phyloP scores from a whole-genome alignment of 2,329 filamentous ascomycete species.

The Neopestalotiopsis clavispora region DNA sequence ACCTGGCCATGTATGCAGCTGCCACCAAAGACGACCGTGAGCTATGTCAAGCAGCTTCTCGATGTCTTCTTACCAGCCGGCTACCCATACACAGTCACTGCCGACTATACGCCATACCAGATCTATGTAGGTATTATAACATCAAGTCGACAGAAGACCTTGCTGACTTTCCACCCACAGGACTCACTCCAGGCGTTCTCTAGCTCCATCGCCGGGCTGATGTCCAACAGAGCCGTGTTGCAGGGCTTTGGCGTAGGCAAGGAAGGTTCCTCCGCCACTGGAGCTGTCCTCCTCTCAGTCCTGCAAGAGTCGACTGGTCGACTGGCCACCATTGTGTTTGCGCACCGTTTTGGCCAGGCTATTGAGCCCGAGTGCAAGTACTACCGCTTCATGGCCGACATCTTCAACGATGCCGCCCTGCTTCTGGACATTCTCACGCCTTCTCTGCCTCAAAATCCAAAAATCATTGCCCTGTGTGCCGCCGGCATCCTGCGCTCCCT shows the following conservation, averaged over 20 bases:
- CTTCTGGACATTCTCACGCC: slow-evolving; percentile 85
- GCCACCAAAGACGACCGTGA: slow-evolving; percentile 26
- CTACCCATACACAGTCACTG: slow-evolving; percentile 85
- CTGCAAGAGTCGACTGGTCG: slow-evolving; percentile 82
- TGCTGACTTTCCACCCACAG: slow-evolving; percentile 23
- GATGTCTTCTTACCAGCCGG: slow-evolving; percentile 85
- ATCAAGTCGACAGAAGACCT: not conserved
- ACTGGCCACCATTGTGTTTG: slow-evolving; percentile 85
- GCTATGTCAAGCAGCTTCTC: slow-evolving; percentile 46
- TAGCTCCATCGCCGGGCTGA: slow-evolving; percentile 77
- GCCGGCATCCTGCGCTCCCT: slow-evolving; percentile 62
- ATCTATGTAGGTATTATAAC: slow-evolving; percentile 43
- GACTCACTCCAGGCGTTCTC: slow-evolving; percentile 87
- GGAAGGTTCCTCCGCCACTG: slow-evolving; percentile 77
- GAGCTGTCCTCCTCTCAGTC: slow-evolving; percentile 81
- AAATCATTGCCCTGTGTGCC: slow-evolving; percentile 53
- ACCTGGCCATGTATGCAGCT: slow-evolving; percentile 5
- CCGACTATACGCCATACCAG: slow-evolving; percentile 80
- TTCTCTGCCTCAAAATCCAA: slow-evolving; percentile 62
- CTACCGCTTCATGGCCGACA: slow-evolving; percentile 84
- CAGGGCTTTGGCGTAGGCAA: slow-evolving; percentile 84
- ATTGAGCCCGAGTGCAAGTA: slow-evolving; percentile 91
- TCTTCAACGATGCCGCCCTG: slow-evolving; percentile 88
- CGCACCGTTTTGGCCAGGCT: slow-evolving; percentile 78
- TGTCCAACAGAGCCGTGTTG: slow-evolving; percentile 83